Percentiles rank a stretch among this genome's conserved stretches.
phyloP scores from a whole-genome alignment of 1,139 yeast genomes.

The Saccharomyces hybrid region DNA sequence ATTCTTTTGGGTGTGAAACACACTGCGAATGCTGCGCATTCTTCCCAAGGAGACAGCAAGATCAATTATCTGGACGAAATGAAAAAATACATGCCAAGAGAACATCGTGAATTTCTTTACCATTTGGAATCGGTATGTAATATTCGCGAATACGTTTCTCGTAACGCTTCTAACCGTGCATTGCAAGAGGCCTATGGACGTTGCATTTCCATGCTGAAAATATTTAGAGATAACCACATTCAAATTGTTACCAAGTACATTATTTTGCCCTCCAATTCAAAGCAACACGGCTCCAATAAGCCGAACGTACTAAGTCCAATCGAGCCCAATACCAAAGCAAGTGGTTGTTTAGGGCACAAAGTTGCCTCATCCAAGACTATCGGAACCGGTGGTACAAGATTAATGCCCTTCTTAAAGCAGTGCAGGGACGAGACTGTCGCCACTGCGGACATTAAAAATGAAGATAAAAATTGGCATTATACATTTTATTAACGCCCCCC shows the following conservation, averaged over 20 bases:
- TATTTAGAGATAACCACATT: conserved; percentile 87
- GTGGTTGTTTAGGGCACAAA: background rate
- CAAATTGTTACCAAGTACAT: conserved; percentile 86
- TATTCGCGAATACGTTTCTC: conserved; percentile 56
- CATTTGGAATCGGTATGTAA: conserved; percentile 51
- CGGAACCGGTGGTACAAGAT: conserved; percentile 93
- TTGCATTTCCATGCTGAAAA: conserved; percentile 79
- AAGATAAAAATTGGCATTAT: background rate
- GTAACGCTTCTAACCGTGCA: conserved; percentile 43
- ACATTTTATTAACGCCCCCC: background rate
- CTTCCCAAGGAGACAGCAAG: conserved; percentile 20
- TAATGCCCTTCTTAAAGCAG: conserved; percentile 86
- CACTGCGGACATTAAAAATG: background rate
- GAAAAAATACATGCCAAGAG: conserved; percentile 85
- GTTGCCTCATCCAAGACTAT: conserved; percentile 38
- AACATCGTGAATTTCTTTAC: conserved; percentile 66
- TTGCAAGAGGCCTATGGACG: conserved; percentile 75
- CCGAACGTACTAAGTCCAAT: background rate
- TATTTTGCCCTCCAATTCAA: conserved; percentile 63
- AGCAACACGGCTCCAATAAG: conserved; percentile 12
- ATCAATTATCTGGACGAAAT: conserved; percentile 64
- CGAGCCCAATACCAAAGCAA: background rate
- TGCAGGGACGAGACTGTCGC: conserved; percentile 81
- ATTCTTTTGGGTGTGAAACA: conserved; percentile 70
- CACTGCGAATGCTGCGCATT: conserved; percentile 59